A percentile compares a stretch with the other conserved stretches of the same genome.
These are phyloP conservation scores for Rosa persica DNA, from an alignment of 306 rosid species.

Conservation along the genomic window DNA sequence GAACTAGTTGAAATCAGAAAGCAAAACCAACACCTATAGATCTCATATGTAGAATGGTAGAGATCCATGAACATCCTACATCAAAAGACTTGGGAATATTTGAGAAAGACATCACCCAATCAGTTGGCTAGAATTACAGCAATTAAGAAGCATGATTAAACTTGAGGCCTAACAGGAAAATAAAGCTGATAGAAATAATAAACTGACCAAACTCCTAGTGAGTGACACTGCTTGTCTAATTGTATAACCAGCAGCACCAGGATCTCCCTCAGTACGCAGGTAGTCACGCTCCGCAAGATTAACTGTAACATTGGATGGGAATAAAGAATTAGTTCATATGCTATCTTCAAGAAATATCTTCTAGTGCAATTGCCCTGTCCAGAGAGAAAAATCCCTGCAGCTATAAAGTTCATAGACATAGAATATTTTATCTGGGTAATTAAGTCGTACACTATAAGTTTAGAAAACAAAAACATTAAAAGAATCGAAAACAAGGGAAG, in stretches of 20 bases:
- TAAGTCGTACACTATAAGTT: neutral
- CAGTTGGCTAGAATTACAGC: neutral
- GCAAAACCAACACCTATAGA: slow-evolving; percentile 16
- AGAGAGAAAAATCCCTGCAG: too few species aligned
- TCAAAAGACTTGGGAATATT: slow-evolving; percentile 15
- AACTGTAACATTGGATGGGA: slow-evolving; percentile 22
- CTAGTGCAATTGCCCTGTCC: neutral
- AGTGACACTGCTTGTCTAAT: slow-evolving; percentile 85
- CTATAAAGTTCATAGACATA: neutral
- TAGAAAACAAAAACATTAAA: neutral
- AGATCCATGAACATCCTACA: slow-evolving; percentile 3
- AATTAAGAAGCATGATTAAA: neutral
- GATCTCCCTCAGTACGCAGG: slow-evolving; percentile 90
- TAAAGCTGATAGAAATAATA: slow-evolving; percentile 1
- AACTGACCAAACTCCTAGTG: slow-evolving; percentile 86
- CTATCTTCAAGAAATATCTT: neutral
- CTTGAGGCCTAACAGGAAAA: neutral
- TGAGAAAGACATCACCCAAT: slow-evolving; percentile 11
- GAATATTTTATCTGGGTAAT: neutral
- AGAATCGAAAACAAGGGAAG: neutral
- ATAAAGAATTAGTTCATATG: neutral
- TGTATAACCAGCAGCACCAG: slow-evolving; percentile 88
- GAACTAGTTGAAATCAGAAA: neutral
- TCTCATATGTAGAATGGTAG: too few species aligned
- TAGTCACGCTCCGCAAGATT: slow-evolving; percentile 67